Percentiles rank a stretch among this genome's conserved stretches.
phyloP scores from a whole-genome alignment of 495 filamentous ascomycete genomes.

The Wilcoxina mikolae region DNA sequence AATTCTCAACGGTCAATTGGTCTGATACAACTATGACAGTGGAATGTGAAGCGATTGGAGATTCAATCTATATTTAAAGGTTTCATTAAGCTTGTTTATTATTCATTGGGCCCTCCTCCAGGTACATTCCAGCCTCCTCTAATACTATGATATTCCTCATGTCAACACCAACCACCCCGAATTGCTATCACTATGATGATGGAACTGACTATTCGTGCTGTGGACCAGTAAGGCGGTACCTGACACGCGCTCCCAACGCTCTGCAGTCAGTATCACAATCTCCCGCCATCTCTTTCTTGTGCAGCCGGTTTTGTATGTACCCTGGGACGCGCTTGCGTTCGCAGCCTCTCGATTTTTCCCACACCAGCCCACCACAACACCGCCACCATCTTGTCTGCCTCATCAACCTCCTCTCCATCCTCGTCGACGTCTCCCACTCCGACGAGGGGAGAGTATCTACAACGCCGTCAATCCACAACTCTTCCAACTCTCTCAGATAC shows the following conservation, averaged over 20 bases:
- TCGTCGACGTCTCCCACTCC: constrained; percentile 29
- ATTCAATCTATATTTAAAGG: not conserved
- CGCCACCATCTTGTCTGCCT: constrained; percentile 28
- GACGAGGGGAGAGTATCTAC: constrained; percentile 29
- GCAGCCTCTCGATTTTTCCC: constrained; percentile 20
- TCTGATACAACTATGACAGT: not conserved
- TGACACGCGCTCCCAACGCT: not conserved
- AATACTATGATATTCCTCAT: not conserved
- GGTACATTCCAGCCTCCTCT: not conserved
- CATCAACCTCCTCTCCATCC: constrained; percentile 25
- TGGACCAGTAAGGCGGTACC: not conserved
- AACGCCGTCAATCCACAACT: constrained; percentile 16
- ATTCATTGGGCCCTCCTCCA: not conserved
- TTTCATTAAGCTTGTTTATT: not conserved
- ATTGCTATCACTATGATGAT: not conserved
- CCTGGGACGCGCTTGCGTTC: constrained; percentile 3
- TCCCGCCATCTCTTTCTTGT: constrained; percentile 22
- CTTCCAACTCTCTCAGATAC: constrained; percentile 22
- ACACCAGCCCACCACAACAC: constrained; percentile 11
- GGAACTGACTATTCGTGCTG: not conserved
- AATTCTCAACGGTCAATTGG: not conserved
- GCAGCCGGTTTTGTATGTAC: constrained; percentile 1
- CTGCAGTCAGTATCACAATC: constrained; percentile 12
- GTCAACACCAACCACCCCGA: constrained; percentile 1
- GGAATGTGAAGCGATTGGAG: not conserved